Evolutionary conservation across 2,329 filamentous ascomycete species (phyloP).

Genomic region (Fusarium veterinarium): DNA sequence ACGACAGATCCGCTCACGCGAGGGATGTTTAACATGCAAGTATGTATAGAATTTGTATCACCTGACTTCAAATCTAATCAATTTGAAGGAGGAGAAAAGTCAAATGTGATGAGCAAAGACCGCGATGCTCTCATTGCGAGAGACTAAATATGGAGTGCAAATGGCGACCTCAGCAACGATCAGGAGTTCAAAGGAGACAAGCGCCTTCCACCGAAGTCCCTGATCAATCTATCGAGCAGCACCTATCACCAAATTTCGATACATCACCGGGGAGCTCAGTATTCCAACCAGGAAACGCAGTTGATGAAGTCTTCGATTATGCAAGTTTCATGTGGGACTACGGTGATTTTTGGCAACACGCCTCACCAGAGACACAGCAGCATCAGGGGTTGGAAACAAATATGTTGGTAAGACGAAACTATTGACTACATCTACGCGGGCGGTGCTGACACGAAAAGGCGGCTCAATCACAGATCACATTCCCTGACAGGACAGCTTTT

Average conservation of each 20-base stretch:
- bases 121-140: constrained; percentile 63
- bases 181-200: constrained; percentile 36
- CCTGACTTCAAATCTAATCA: not conserved
- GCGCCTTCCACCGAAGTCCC: constrained; percentile 5
- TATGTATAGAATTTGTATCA: constrained; percentile 36
- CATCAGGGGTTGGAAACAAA: constrained; percentile 40
- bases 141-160: constrained; percentile 63
- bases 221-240: constrained; percentile 30
- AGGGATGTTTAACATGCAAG: constrained; percentile 58
- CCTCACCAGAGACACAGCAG: constrained; percentile 42
- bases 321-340: constrained; percentile 62
- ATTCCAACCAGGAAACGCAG: constrained; percentile 47
- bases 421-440: too few relatives aligned
- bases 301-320: constrained; percentile 60
- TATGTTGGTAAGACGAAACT: constrained; percentile 32
- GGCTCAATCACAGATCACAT: constrained; percentile 40
- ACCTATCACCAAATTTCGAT: constrained; percentile 45
- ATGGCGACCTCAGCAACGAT: constrained; percentile 55
- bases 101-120: constrained; percentile 62
- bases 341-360: constrained; percentile 51
- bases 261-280: constrained; percentile 43
- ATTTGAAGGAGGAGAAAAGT: constrained; percentile 58
- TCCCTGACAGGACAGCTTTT: constrained; percentile 40
- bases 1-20: constrained; percentile 43
- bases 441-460: constrained; percentile 16